phyloP scores from a whole-genome alignment of 768 basidiomycete species.

The Tricholoma matsutake region DNA sequence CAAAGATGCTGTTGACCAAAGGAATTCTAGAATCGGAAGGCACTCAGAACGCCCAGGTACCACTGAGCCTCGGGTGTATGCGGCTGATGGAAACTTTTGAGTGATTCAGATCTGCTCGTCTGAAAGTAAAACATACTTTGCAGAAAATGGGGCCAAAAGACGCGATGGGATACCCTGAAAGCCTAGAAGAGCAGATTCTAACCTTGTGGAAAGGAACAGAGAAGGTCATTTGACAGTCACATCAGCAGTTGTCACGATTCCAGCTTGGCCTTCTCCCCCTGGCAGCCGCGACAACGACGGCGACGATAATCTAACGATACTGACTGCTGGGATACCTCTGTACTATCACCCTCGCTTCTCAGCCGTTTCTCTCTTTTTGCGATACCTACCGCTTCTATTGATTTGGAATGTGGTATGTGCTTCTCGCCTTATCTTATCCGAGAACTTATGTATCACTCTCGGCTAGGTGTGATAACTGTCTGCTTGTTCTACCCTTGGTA shows the following conservation, averaged over 20 bases:
- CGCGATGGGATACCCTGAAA: neutral
- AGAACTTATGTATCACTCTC: conserved; percentile 7
- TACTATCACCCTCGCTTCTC: neutral
- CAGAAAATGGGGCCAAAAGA: neutral
- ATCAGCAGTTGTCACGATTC: conserved; percentile 10
- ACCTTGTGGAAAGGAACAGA: conserved; percentile 1
- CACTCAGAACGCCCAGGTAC: neutral
- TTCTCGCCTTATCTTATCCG: conserved; percentile 19
- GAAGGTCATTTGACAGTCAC: conserved; percentile 16
- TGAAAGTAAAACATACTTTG: neutral
- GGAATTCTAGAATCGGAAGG: neutral
- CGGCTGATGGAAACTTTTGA: neutral
- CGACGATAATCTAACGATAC: conserved; percentile 6
- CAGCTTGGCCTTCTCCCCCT: neutral
- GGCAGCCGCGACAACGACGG: conserved; percentile 10
- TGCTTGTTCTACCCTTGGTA: conserved; percentile 71
- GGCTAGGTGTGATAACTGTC: conserved; percentile 75
- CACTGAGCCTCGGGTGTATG: neutral
- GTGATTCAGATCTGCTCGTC: neutral
- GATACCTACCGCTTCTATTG: conserved; percentile 17
- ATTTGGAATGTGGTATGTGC: conserved; percentile 28
- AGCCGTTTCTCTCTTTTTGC: conserved; percentile 13
- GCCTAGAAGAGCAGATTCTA: neutral
- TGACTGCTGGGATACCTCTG: conserved; percentile 6
- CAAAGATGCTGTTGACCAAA: neutral